Conservation (phyloP, 1,284 basidiomycete species). For the Marasmius oreades region DNA sequence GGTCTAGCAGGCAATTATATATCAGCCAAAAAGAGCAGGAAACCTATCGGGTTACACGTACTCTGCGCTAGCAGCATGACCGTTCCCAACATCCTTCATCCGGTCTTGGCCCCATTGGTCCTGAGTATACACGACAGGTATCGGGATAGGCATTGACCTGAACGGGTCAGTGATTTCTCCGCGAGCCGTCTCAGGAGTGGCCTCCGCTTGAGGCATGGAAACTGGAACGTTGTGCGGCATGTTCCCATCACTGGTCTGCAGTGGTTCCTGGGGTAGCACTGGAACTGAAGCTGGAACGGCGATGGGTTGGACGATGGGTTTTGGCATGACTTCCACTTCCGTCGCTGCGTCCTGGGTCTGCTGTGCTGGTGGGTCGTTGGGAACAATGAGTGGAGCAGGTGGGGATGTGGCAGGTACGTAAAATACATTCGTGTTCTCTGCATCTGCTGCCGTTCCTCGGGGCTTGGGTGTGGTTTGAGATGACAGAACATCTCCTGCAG, state of each 20-base stretch:
- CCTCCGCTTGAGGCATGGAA: background rate
- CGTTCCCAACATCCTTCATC: background rate
- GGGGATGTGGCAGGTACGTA: background rate
- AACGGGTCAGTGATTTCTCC: background rate
- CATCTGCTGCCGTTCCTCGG: background rate
- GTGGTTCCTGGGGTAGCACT: background rate
- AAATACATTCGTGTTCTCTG: constrained; percentile 1
- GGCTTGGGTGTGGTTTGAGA: background rate
- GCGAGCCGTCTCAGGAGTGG: background rate
- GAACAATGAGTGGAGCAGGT: background rate
- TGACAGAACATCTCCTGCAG: background rate
- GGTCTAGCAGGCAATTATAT: background rate
- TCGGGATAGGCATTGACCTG: background rate
- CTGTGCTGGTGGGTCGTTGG: background rate
- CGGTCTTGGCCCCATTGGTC: background rate
- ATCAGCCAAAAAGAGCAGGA: background rate
- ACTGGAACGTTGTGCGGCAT: background rate
- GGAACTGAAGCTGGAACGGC: background rate
- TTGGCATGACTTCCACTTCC: background rate
- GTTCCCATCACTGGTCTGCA: background rate
- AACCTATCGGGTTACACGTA: background rate
- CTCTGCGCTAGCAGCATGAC: background rate
- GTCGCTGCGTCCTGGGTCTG: background rate
- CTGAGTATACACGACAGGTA: background rate
- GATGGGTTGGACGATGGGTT: background rate